Conservation (phyloP, 2,329 filamentous ascomycete species). For the Hypoxylon sp. region DNA sequence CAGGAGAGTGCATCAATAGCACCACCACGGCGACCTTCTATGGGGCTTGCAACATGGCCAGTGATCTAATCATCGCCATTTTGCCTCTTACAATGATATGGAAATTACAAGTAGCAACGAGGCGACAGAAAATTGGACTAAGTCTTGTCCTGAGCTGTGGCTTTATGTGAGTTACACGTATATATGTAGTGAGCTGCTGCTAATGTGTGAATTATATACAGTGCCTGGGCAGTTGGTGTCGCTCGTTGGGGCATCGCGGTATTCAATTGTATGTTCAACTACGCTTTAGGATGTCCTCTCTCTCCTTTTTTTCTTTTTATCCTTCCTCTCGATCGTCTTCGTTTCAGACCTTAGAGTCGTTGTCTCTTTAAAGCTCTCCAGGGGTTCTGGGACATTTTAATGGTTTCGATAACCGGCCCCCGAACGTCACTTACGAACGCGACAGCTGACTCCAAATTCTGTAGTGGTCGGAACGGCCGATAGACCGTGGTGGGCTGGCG, state of each 20-base stretch:
- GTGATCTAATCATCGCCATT: conserved; percentile 47
- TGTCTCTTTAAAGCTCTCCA: background rate
- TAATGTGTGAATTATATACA: conserved; percentile 17
- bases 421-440: background rate
- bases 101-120: conserved; percentile 43
- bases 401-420: background rate
- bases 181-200: background rate
- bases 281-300: background rate
- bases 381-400: background rate
- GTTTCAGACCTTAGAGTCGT: background rate
- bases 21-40: conserved; percentile 37
- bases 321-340: background rate
- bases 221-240: conserved; percentile 46
- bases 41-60: conserved; percentile 46
- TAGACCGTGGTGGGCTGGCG: conserved; percentile 46
- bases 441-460: conserved; percentile 16
- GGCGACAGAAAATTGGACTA: conserved; percentile 43
- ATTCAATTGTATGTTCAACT: conserved; percentile 41
- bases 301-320: background rate
- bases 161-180: conserved; percentile 42
- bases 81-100: conserved; percentile 48
- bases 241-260: conserved; percentile 45
- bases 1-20: conserved; percentile 45
- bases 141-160: conserved; percentile 46
- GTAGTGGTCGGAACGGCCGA: conserved; percentile 39